These are phyloP conservation scores for Sporobolomyces roseus DNA, from an alignment of 768 basidiomycete species.

Conservation along the genomic window DNA sequence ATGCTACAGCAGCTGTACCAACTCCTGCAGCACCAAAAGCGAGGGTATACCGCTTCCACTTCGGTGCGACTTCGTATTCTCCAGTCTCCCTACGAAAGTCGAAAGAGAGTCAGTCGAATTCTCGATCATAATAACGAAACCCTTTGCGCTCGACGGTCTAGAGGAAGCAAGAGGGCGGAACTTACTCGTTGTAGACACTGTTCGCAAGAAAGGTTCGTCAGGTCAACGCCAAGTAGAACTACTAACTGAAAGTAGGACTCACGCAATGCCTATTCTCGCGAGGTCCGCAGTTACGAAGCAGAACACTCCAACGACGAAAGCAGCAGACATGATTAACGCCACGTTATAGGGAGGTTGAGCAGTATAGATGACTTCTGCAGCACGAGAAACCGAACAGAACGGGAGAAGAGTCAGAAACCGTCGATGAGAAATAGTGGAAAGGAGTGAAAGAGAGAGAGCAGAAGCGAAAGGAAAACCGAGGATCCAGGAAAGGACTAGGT, in stretches of 20 bases:
- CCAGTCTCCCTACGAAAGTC: conserved; percentile 16
- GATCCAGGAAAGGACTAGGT: background rate
- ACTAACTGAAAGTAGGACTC: background rate
- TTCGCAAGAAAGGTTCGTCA: too few relatives aligned
- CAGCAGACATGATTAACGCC: conserved; percentile 26
- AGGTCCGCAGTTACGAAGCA: conserved; percentile 24
- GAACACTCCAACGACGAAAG: conserved; percentile 30
- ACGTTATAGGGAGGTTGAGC: conserved; percentile 18
- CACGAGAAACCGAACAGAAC: background rate
- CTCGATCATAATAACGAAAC: background rate
- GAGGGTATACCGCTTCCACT: conserved; percentile 32
- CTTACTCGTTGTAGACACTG: conserved; percentile 23
- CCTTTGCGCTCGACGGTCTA: background rate
- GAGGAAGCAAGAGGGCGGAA: background rate
- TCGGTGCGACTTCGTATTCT: conserved; percentile 23
- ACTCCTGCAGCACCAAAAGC: background rate
- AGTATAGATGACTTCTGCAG: conserved; percentile 31
- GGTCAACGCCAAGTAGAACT: too few relatives aligned
- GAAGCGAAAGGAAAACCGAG: background rate
- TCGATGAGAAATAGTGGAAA: too few relatives aligned
- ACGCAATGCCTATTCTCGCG: conserved; percentile 25
- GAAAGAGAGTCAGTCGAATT: background rate
- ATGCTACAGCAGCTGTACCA: background rate
- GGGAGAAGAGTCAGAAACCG: background rate
- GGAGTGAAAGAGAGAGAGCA: background rate